phyloP scores from a whole-genome alignment of 2,329 filamentous ascomycete species.

The Aspergillus nomiae region DNA sequence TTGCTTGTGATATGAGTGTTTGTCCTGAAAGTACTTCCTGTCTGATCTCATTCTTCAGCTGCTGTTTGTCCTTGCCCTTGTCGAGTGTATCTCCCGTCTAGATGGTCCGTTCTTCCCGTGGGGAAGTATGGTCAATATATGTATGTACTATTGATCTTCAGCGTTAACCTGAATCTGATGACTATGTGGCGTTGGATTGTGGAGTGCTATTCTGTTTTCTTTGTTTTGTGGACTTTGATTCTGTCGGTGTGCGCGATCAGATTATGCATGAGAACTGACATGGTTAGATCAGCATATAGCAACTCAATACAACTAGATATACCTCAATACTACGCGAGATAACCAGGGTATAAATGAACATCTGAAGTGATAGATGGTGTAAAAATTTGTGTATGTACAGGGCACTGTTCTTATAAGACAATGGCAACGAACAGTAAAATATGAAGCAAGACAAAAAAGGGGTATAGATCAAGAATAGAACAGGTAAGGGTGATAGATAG shows the following conservation, averaged over 20 bases:
- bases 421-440: not conserved
- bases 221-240: not conserved
- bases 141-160: slow-evolving; percentile 3
- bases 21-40: not conserved
- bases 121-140: not conserved
- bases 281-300: not conserved
- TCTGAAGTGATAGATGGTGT: not conserved
- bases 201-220: not conserved
- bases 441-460: not conserved
- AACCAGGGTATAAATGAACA: not conserved
- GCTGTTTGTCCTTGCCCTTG: not conserved
- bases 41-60: not conserved
- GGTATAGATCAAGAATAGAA: slow-evolving; percentile 5
- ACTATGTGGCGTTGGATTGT: not conserved
- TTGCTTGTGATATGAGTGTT: not conserved
- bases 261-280: not conserved
- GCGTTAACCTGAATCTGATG: slow-evolving; percentile 6
- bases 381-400: not conserved
- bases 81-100: not conserved
- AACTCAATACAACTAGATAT: not conserved
- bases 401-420: not conserved
- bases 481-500: not conserved
- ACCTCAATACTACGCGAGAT: too few species aligned
- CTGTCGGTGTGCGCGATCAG: not conserved
- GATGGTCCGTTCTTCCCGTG: not conserved